Conservation (phyloP, 179 eudicot species). For the Spergularia azorica region DNA sequence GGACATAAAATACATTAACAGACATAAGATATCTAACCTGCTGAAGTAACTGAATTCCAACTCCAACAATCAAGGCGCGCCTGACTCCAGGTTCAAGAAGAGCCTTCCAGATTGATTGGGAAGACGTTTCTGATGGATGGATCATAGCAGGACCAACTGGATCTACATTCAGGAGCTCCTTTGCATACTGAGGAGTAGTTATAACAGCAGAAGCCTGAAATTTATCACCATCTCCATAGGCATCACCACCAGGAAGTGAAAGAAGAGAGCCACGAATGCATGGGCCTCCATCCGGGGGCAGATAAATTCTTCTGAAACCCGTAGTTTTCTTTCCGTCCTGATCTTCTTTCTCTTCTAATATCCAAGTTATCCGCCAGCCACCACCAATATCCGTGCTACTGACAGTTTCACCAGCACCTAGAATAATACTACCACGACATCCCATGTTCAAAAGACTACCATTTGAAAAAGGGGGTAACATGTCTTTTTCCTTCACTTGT, state of each 20-base stretch:
- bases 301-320: constrained; percentile 70
- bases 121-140: constrained; percentile 61
- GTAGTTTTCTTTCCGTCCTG: constrained; percentile 63
- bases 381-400: constrained; percentile 74
- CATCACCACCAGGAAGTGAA: constrained; percentile 59
- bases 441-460: constrained; percentile 51
- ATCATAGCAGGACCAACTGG: constrained; percentile 73
- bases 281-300: constrained; percentile 56
- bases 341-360: constrained; percentile 63
- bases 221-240: constrained; percentile 44
- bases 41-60: constrained; percentile 85
- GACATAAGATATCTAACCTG: constrained; percentile 51
- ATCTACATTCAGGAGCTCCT: constrained; percentile 52
- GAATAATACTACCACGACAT: constrained; percentile 53
- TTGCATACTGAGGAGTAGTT: constrained; percentile 51
- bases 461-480: constrained; percentile 37
- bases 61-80: constrained; percentile 78
- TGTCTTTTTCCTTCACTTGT: constrained; percentile 56
- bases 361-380: constrained; percentile 85
- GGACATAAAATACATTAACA: background rate
- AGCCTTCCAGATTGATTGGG: constrained; percentile 61
- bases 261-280: constrained; percentile 62
- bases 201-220: constrained; percentile 68
- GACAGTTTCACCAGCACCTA: constrained; percentile 61
- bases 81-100: constrained; percentile 85